A percentile compares a stretch with the other conserved stretches of the same genome.
These are phyloP conservation scores for Aeschynomene evenia DNA, from an alignment of 306 rosid species.

Conservation along the genomic window DNA sequence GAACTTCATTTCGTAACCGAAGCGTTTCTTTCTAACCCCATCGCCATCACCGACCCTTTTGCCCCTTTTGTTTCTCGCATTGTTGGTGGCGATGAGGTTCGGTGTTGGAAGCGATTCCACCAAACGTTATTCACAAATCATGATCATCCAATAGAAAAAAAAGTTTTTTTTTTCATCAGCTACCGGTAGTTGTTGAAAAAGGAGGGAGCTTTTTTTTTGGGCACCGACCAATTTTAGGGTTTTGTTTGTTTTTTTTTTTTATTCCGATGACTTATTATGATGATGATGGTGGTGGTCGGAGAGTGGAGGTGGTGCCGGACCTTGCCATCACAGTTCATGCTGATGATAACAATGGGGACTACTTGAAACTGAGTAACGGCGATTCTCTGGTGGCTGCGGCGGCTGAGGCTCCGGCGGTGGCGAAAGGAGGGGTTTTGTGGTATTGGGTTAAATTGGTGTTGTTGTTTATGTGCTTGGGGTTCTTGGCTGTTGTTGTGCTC, in stretches of 20 bases:
- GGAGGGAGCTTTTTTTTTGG: slow-evolving; percentile 1
- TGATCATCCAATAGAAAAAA: neutral
- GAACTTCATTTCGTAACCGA: neutral
- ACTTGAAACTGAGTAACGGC: slow-evolving; percentile 46
- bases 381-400: slow-evolving; percentile 33
- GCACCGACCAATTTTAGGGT: slow-evolving; percentile 31
- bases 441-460: slow-evolving; percentile 66
- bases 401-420: slow-evolving; percentile 38
- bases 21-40: slow-evolving; percentile 28
- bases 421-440: slow-evolving; percentile 41
- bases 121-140: neutral
- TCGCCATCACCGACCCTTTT: neutral
- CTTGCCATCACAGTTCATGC: slow-evolving; percentile 41
- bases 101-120: slow-evolving; percentile 5
- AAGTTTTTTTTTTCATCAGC: neutral
- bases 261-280: slow-evolving; percentile 57
- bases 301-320: slow-evolving; percentile 58
- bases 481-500: slow-evolving; percentile 61
- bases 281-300: slow-evolving; percentile 41
- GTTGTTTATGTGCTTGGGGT: slow-evolving; percentile 48
- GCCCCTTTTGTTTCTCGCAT: slow-evolving; percentile 21
- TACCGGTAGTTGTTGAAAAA: slow-evolving; percentile 17
- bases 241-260: neutral
- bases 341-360: slow-evolving; percentile 56
- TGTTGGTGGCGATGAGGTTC: neutral